phyloP scores from a whole-genome alignment of 2,329 filamentous ascomycete species.

The Sporothrix euskadiensis region DNA sequence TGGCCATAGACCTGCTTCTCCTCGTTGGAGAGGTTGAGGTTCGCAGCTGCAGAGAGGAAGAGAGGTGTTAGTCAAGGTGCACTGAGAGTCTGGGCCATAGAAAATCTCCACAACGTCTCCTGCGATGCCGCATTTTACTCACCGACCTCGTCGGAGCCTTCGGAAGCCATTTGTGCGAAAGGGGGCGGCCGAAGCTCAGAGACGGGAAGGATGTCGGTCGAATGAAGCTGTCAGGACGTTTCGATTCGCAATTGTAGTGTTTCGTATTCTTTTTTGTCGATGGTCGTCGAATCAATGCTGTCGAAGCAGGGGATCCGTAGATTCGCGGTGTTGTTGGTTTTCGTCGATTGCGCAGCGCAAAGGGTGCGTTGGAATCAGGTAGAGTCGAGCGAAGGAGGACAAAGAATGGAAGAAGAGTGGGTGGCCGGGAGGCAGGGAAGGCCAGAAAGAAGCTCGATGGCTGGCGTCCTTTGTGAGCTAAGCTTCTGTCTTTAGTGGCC shows the following conservation, averaged over 20 bases:
- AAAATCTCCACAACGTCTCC: background rate
- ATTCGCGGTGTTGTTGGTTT: background rate
- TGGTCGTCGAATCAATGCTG: background rate
- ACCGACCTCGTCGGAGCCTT: slow-evolving; percentile 37
- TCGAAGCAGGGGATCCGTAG: background rate
- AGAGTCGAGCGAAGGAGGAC: background rate
- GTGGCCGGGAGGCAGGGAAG: slow-evolving; percentile 13
- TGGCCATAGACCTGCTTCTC: slow-evolving; percentile 94
- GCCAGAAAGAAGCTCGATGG: slow-evolving; percentile 12
- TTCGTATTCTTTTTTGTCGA: background rate
- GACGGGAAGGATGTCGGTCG: background rate
- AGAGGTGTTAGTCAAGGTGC: background rate
- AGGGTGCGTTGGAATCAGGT: slow-evolving; percentile 8
- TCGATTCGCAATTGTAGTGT: background rate
- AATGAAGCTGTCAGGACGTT: background rate
- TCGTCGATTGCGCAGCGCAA: background rate
- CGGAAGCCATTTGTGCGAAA: slow-evolving; percentile 36
- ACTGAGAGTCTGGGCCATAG: background rate
- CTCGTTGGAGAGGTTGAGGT: slow-evolving; percentile 82
- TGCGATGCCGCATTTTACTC: slow-evolving; percentile 20
- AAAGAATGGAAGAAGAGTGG: background rate
- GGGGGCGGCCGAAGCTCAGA: slow-evolving; percentile 19
- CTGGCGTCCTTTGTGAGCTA: slow-evolving; percentile 12
- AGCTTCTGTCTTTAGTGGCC: slow-evolving; percentile 1
- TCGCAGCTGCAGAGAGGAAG: slow-evolving; percentile 51